phyloP scores from a whole-genome alignment of 257 asterid species.

The Gentiana macrophylla region DNA sequence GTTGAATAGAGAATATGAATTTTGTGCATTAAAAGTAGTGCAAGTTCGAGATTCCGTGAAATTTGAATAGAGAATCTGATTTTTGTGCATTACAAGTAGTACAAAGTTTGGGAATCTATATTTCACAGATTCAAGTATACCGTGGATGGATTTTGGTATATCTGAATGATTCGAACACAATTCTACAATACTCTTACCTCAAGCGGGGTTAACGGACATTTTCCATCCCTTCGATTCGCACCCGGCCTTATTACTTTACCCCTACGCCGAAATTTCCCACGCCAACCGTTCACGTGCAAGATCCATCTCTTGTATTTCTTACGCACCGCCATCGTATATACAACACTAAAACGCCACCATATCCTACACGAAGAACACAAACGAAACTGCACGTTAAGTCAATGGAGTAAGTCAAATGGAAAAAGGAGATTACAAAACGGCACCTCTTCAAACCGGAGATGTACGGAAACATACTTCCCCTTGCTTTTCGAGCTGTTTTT shows the following conservation, averaged over 20 bases:
- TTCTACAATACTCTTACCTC: slow-evolving; percentile 42
- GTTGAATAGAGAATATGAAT: too few relatives aligned
- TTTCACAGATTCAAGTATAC: too few relatives aligned
- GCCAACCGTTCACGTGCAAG: slow-evolving; percentile 98
- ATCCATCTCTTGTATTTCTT: slow-evolving; percentile 93
- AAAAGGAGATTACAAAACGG: slow-evolving; percentile 9
- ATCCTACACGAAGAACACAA: slow-evolving; percentile 38
- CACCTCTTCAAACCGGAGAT: slow-evolving; percentile 99
- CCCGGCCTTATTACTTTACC: slow-evolving; percentile 95
- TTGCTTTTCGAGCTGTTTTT: slow-evolving; percentile 60
- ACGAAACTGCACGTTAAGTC: background rate
- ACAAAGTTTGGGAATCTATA: too few relatives aligned
- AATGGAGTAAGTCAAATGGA: background rate
- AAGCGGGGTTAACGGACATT: slow-evolving; percentile 91
- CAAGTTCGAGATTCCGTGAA: too few relatives aligned
- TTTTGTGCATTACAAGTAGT: too few relatives aligned
- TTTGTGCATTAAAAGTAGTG: too few relatives aligned
- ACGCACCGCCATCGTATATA: slow-evolving; percentile 89
- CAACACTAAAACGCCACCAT: slow-evolving; percentile 99
- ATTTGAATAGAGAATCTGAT: too few relatives aligned
- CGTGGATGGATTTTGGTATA: too few relatives aligned
- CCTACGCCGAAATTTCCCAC: slow-evolving; percentile 87
- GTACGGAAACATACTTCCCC: slow-evolving; percentile 79
- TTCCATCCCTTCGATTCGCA: slow-evolving; percentile 87
- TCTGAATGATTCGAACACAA: too few relatives aligned